phyloP scores from a whole-genome alignment of 768 basidiomycete species.

The Tephrocybe sp. region DNA sequence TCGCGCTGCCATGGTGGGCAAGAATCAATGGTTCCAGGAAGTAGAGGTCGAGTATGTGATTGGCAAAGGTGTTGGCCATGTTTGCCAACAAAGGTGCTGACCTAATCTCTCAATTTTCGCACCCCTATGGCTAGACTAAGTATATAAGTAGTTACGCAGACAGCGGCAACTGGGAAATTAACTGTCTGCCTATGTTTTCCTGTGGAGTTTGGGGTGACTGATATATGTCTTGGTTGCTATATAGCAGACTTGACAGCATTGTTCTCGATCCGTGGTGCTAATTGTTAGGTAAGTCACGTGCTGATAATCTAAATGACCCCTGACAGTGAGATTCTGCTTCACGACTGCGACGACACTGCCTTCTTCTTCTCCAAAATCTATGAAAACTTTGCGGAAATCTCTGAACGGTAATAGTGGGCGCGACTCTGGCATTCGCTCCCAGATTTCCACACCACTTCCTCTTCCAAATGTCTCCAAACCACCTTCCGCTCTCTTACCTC shows the following conservation, averaged over 20 bases:
- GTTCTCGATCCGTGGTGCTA: too few species aligned
- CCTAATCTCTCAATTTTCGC: constrained; percentile 14
- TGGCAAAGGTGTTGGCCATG: constrained; percentile 17
- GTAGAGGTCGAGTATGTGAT: constrained; percentile 1
- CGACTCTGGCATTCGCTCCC: constrained; percentile 49
- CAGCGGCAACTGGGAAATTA: too few species aligned
- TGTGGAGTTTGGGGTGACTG: too few species aligned
- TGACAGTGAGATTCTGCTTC: constrained; percentile 18
- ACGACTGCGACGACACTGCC: constrained; percentile 24
- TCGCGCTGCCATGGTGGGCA: constrained; percentile 74
- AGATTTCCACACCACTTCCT: constrained; percentile 70
- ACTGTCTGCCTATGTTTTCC: too few species aligned
- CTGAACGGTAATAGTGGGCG: constrained; percentile 64
- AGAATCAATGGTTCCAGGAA: constrained; percentile 17
- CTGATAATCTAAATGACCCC: constrained; percentile 18
- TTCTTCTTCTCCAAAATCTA: constrained; percentile 29
- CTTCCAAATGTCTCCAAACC: constrained; percentile 71
- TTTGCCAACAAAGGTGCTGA: constrained; percentile 23
- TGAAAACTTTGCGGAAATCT: constrained; percentile 85
- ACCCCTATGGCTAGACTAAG: too few species aligned
- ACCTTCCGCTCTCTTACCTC: constrained; percentile 68
- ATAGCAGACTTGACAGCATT: too few species aligned
- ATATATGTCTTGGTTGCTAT: too few species aligned
- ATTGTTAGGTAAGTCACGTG: constrained; percentile 19
- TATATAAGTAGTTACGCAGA: too few species aligned